Evolutionary conservation across 1,139 yeast genomes (phyloP), one percentile per base, ranked within the genome.

Genomic region (Hansenula anomala): DNA sequence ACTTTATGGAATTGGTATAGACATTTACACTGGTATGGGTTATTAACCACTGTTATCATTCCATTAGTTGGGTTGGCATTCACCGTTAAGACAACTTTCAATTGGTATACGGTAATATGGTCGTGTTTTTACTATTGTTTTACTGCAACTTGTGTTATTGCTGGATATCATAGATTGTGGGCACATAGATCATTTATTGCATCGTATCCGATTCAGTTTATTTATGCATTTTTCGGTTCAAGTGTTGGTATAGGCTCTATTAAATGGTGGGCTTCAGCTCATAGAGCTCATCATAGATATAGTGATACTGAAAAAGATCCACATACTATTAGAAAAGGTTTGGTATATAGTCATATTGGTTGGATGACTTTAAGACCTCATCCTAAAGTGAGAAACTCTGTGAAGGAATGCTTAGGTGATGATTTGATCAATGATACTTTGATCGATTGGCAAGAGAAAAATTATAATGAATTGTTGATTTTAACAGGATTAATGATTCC

Each of bases 271-370:
- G 79, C 80, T 2, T 63, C 78, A 0, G 63, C 79, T 28, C 90
- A 82, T 58, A 60, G 85, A 38, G 85, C 85, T 0, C 89, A 82
- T 55, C 89, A 82, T 52, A 73, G 80, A 40, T 78, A 77, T 68
- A 52, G 84, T 47, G 86, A 80, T 47, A 76, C 84, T 0, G 86
- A 80, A 41, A 64, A 68, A 34, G 89, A 82, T 54, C 89, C 90
- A 0, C 81, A 79, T 51, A 75, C 74, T 55, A 56, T 49, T 28
- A 72, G 78, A 51, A 65, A 77, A 45, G 86, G 85, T 8, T 66
- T 75, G 33, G 55, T 64, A 36, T 79, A 73, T 71, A 73, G 79
- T 36, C 87, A 80, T 56, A 64, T 77, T 56, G 86, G 87, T 1
- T 80, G 87, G 84, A 62, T 78, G 43, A 51, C 80, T 18, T 60